Conservation (phyloP, 768 basidiomycete species). For the Mycena rebaudengoi region DNA sequence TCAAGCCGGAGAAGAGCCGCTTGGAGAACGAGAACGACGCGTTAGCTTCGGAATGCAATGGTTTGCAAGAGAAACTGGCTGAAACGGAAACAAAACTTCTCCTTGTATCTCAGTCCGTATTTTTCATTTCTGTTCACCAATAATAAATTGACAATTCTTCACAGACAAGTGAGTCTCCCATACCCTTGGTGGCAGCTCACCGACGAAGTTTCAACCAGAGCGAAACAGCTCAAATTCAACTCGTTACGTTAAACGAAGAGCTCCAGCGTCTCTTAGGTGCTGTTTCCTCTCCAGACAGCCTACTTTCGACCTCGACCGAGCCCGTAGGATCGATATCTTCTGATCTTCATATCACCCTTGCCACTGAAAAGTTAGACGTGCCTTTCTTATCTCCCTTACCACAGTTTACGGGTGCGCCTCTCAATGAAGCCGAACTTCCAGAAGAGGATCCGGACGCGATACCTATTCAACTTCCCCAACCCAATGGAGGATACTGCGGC, state of each 20-base stretch:
- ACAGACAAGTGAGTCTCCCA: constrained; percentile 22
- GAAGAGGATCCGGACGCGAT: constrained; percentile 11
- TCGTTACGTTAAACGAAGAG: constrained; percentile 25
- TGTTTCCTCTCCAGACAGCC: constrained; percentile 26
- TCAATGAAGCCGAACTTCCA: constrained; percentile 16
- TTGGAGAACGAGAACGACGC: constrained; percentile 18
- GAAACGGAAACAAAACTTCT: constrained; percentile 15
- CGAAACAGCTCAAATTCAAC: constrained; percentile 26
- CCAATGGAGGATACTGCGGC: constrained; percentile 20
- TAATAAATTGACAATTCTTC: background rate
- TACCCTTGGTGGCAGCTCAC: background rate
- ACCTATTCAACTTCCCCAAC: background rate
- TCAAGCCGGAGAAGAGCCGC: constrained; percentile 19
- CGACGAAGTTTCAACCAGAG: constrained; percentile 11
- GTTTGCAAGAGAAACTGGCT: constrained; percentile 14
- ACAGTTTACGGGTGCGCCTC: background rate
- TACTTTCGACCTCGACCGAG: constrained; percentile 6
- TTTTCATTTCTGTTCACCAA: background rate
- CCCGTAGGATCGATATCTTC: constrained; percentile 9
- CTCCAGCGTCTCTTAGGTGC: constrained; percentile 20
- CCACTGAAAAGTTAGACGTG: background rate
- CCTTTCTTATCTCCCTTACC: constrained; percentile 26
- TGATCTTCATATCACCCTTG: background rate
- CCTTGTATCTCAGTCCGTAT: constrained; percentile 20
- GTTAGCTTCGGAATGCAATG: background rate